A percentile compares a stretch with the other conserved stretches of the same genome.
These are phyloP conservation scores for Malus fusca DNA, from an alignment of 306 rosid genomes.

Conservation along the genomic window DNA sequence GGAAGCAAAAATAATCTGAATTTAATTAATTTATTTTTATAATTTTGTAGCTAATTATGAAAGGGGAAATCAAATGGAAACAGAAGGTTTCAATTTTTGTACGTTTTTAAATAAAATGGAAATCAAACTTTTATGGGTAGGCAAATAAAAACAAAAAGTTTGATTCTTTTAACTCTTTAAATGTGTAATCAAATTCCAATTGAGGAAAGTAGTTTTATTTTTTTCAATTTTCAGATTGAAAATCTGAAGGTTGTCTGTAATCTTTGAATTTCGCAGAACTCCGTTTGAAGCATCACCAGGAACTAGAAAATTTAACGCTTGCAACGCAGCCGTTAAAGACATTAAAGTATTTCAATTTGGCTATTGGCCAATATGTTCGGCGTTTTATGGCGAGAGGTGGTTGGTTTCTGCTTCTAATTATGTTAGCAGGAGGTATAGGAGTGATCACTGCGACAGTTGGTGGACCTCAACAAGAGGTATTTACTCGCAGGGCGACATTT, in stretches of 20 bases:
- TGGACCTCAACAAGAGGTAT: background rate
- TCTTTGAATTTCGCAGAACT: background rate
- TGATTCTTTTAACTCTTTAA: background rate
- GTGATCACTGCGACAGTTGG: background rate
- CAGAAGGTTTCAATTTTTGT: background rate
- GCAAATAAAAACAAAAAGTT: background rate
- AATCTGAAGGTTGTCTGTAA: background rate
- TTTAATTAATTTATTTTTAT: background rate
- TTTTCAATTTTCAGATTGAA: background rate
- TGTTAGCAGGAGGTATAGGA: slow-evolving; percentile 6
- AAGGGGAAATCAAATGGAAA: background rate
- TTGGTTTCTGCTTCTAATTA: slow-evolving; percentile 4
- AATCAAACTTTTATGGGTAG: background rate
- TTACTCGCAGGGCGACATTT: background rate
- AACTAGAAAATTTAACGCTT: background rate
- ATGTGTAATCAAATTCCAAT: background rate
- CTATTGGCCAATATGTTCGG: background rate
- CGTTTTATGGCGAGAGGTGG: background rate
- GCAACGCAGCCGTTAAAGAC: slow-evolving; percentile 5
- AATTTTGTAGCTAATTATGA: background rate
- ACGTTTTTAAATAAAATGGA: background rate
- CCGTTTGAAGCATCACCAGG: slow-evolving; percentile 7
- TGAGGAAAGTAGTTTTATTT: background rate
- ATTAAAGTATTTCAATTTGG: background rate
- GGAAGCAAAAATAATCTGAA: background rate